These are phyloP conservation scores for Nymphaea thermarum DNA, from an alignment of 164 flowering plant species.

Conservation along the genomic window DNA sequence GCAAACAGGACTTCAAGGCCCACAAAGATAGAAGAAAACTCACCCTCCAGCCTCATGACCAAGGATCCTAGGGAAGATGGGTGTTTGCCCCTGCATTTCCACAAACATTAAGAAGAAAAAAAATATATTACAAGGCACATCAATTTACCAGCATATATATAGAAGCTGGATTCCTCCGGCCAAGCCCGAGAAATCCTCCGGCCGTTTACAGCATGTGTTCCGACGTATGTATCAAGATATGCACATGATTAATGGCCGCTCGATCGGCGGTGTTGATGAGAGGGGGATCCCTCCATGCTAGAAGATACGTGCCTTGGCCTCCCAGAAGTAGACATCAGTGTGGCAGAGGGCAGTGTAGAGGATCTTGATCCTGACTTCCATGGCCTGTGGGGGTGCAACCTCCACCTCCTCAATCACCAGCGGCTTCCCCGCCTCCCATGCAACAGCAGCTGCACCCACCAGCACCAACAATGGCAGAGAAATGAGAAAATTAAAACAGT, in stretches of 20 bases:
- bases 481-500: too few relatives aligned
- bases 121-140: too few relatives aligned
- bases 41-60: conserved; percentile 59
- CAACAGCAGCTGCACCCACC: conserved; percentile 9
- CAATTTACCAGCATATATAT: not conserved
- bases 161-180: too few relatives aligned
- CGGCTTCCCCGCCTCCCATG: conserved; percentile 3
- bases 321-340: conserved; percentile 3
- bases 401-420: conserved; percentile 3
- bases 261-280: too few relatives aligned
- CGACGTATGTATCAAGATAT: not conserved
- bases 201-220: not conserved
- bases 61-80: conserved; percentile 41
- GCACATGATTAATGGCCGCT: not conserved
- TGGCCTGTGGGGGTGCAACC: conserved; percentile 4
- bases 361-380: conserved; percentile 1
- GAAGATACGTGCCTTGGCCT: not conserved
- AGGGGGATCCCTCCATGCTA: too few relatives aligned
- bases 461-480: too few relatives aligned
- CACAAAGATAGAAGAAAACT: not conserved
- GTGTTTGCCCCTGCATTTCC: conserved; percentile 29
- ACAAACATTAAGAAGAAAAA: not conserved
- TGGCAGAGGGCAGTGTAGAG: not conserved
- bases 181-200: too few relatives aligned
- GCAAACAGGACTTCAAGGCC: not conserved